phyloP scores from a whole-genome alignment of 176 grass and related monocot species.

The Lolium rigidum region DNA sequence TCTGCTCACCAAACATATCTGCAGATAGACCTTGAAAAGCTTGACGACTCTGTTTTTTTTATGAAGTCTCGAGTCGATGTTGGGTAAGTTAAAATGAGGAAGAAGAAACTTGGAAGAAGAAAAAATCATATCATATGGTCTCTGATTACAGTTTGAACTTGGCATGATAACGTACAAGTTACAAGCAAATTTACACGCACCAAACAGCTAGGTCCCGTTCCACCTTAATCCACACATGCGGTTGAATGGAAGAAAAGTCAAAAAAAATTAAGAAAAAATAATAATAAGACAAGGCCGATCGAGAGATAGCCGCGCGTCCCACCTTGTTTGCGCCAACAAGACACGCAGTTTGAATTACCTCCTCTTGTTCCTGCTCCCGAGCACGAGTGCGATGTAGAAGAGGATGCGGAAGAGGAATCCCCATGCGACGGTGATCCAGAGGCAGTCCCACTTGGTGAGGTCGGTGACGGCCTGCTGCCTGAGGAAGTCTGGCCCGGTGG shows the following conservation, averaged over 20 bases:
- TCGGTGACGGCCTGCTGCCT: slow-evolving; percentile 77
- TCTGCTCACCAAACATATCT: slow-evolving; percentile 3
- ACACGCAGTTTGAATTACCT: slow-evolving; percentile 29
- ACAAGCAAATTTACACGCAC: slow-evolving; percentile 37
- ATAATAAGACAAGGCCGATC: not conserved
- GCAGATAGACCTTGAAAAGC: not conserved
- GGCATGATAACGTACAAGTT: slow-evolving; percentile 33
- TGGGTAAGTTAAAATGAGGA: not conserved
- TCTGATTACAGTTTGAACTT: slow-evolving; percentile 32
- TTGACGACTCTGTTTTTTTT: not conserved
- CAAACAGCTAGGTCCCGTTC: slow-evolving; percentile 13
- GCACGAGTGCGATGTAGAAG: slow-evolving; percentile 79
- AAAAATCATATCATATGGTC: not conserved
- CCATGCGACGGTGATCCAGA: slow-evolving; percentile 90
- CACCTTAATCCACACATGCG: slow-evolving; percentile 3
- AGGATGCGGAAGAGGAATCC: slow-evolving; percentile 87
- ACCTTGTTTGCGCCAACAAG: too few relatives aligned
- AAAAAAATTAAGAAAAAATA: not conserved
- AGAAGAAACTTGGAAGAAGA: not conserved
- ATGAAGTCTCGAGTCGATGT: not conserved
- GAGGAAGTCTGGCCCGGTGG: slow-evolving; percentile 69
- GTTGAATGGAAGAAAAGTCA: slow-evolving; percentile 15
- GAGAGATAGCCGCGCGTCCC: not conserved
- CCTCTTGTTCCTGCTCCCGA: slow-evolving; percentile 96
- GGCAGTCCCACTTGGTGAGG: slow-evolving; percentile 95